Evolutionary conservation across 331 rosid genomes (phyloP).

Genomic region (Dryas integrifolia): DNA sequence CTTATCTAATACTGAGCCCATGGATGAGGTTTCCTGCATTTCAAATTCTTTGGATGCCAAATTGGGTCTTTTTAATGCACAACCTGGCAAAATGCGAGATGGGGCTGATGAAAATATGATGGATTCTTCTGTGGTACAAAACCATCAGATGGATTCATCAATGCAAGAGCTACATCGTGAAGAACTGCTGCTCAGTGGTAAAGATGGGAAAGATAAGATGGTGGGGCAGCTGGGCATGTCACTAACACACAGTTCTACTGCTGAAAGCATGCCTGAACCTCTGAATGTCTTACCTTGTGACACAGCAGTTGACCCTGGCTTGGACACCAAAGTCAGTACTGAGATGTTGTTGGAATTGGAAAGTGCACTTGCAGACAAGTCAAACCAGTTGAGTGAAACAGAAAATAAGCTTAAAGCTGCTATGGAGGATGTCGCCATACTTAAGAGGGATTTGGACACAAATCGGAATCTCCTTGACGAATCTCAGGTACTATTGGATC

Average conservation of each 20-base stretch:
- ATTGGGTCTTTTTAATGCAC: slow-evolving; percentile 59
- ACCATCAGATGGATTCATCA: slow-evolving; percentile 70
- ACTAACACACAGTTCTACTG: slow-evolving; percentile 89
- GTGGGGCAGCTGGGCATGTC: slow-evolving; percentile 70
- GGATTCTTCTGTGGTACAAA: slow-evolving; percentile 71
- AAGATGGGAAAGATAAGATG: slow-evolving; percentile 64
- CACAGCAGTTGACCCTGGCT: slow-evolving; percentile 45
- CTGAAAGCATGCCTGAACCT: slow-evolving; percentile 80
- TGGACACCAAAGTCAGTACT: slow-evolving; percentile 48
- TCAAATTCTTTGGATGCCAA: slow-evolving; percentile 76
- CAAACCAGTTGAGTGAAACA: slow-evolving; percentile 57
- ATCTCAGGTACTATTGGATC: slow-evolving; percentile 66
- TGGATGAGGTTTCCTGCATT: slow-evolving; percentile 96
- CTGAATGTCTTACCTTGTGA: slow-evolving; percentile 56
- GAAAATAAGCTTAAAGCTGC: slow-evolving; percentile 63
- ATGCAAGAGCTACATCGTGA: slow-evolving; percentile 82
- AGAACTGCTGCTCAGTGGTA: slow-evolving; percentile 49
- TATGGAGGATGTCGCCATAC: slow-evolving; percentile 64
- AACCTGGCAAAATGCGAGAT: slow-evolving; percentile 53
- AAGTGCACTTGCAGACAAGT: slow-evolving; percentile 62
- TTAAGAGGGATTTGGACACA: slow-evolving; percentile 70
- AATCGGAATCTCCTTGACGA: slow-evolving; percentile 81
- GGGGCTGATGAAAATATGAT: slow-evolving; percentile 89
- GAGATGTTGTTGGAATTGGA: slow-evolving; percentile 63
- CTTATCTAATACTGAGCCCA: slow-evolving; percentile 62